Conservation (phyloP, 2,329 filamentous ascomycete genomes). For the Penicillium verrucosum region DNA sequence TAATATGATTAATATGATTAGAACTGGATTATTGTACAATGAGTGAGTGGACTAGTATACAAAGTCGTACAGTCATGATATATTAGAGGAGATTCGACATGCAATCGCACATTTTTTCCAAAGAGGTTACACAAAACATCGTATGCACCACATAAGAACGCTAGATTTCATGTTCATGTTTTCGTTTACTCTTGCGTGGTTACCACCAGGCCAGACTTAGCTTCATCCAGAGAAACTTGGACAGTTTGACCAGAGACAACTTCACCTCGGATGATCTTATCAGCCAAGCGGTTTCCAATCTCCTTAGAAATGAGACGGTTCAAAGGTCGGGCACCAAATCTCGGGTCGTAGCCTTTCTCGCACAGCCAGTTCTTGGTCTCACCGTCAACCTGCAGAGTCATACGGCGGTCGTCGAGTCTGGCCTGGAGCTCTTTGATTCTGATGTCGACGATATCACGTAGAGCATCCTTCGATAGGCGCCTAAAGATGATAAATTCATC, state of each 20-base stretch:
- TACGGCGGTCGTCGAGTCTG: slow-evolving; percentile 80
- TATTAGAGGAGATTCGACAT: slow-evolving; percentile 1
- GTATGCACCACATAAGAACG: slow-evolving; percentile 1
- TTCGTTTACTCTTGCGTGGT: slow-evolving; percentile 19
- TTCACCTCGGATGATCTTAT: slow-evolving; percentile 85
- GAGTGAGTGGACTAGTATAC: slow-evolving; percentile 9
- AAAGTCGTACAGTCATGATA: slow-evolving; percentile 12
- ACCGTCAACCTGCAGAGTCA: slow-evolving; percentile 67
- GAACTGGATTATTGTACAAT: slow-evolving; percentile 12
- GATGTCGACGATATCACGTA: slow-evolving; percentile 92
- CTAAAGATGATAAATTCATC: slow-evolving; percentile 98
- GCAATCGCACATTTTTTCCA: neutral
- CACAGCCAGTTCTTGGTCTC: slow-evolving; percentile 82
- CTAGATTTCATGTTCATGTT: slow-evolving; percentile 9
- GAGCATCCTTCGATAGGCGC: slow-evolving; percentile 70
- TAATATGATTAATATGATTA: neutral
- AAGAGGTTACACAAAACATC: neutral
- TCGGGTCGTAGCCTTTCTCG: slow-evolving; percentile 83
- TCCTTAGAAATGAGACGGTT: slow-evolving; percentile 88
- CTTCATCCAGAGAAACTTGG: slow-evolving; percentile 64
- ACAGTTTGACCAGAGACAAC: slow-evolving; percentile 73
- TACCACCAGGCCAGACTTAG: slow-evolving; percentile 58
- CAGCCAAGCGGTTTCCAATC: slow-evolving; percentile 83
- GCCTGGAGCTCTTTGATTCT: slow-evolving; percentile 78
- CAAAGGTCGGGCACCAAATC: slow-evolving; percentile 84